Conservation (phyloP, 202 grass and related monocot genomes). For the Setaria viridis region DNA sequence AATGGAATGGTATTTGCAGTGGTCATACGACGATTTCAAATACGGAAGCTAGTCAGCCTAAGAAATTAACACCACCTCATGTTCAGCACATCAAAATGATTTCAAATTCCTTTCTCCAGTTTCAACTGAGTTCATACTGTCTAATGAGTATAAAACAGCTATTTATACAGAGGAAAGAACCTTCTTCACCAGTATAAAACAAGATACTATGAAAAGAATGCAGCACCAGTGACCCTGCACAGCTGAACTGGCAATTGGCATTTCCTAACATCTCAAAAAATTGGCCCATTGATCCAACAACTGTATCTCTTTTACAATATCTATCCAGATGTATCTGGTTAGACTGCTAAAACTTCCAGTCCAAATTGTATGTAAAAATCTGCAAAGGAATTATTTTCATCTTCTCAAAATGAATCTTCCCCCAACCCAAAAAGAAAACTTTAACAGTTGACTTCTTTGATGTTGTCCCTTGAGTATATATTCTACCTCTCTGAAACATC, state of each 20-base stretch:
- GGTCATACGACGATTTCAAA: not conserved
- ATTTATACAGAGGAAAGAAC: conserved; percentile 48
- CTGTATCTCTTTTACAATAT: conserved; percentile 71
- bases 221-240: conserved; percentile 48
- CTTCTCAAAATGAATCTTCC: conserved; percentile 70
- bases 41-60: not conserved
- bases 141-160: conserved; percentile 23
- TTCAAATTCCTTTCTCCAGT: conserved; percentile 33
- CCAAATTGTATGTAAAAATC: conserved; percentile 63
- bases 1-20: not conserved
- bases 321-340: conserved; percentile 66
- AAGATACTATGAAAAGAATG: conserved; percentile 59
- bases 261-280: conserved; percentile 62
- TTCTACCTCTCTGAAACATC: conserved; percentile 69
- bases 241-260: conserved; percentile 52
- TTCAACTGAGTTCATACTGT: conserved; percentile 43
- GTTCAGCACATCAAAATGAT: conserved; percentile 42
- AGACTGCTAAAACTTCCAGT: conserved; percentile 60
- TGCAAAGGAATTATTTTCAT: conserved; percentile 67
- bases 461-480: conserved; percentile 82
- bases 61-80: not conserved
- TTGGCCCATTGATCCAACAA: conserved; percentile 52
- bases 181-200: conserved; percentile 50
- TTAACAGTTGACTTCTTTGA: conserved; percentile 64
- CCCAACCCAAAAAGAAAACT: conserved; percentile 61